Base-by-base conservation (phyloP, 352 stramenopile species). In the Thraustochytrium striatum region DNA sequence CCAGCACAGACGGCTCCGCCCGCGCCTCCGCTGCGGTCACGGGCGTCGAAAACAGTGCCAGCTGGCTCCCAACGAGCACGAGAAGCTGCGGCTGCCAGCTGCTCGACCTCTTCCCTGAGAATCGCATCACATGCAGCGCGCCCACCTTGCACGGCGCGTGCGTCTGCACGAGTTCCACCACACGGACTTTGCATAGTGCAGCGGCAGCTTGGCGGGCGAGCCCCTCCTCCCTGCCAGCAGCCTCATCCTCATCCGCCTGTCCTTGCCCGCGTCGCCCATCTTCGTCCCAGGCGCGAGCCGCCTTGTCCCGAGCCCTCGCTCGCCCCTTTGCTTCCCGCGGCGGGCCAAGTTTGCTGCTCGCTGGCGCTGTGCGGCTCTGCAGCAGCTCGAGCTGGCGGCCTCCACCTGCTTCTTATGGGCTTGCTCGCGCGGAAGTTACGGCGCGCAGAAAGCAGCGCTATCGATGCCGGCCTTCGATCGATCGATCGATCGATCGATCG, bases 51-150 rank as follows among this genome's bases (percentile, higher is more conserved):
- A 75, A 75, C 5, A 75, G 3, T 7, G 21, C 65, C 21, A 75
- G 32, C 0, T 19, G 21, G 32, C 68, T 75, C 3, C 65, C 65
- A 32, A 16, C 19, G 41, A 75, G 65, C 47, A 75, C 65, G 32
- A 75, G 52, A 16, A 75, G 65, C 30, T 72, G 65, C 2, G 58
- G 58, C 13, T 75, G 65, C 65, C 65, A 75, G 25, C 32, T 72
- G 39, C 41, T 43, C n/a, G 32, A 47, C 16, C 52, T 16, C 36
- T 32, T 75, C 0, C 65, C 65, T 3, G 65, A 65, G 50, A 75
- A 75, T 21, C 36, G 19, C 65, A 75, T 75, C 0, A 75, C 65
- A 16, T 75, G 65, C n/a, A 75, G n/a, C 11, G 61, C 65, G 16
- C 65, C 65, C n/a, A 61, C 32, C 50, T 75, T 75, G 25, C 41